Evolutionary conservation across 169 alveolate genomes (phyloP).

Genomic region (Eimeria necatrix): DNA sequence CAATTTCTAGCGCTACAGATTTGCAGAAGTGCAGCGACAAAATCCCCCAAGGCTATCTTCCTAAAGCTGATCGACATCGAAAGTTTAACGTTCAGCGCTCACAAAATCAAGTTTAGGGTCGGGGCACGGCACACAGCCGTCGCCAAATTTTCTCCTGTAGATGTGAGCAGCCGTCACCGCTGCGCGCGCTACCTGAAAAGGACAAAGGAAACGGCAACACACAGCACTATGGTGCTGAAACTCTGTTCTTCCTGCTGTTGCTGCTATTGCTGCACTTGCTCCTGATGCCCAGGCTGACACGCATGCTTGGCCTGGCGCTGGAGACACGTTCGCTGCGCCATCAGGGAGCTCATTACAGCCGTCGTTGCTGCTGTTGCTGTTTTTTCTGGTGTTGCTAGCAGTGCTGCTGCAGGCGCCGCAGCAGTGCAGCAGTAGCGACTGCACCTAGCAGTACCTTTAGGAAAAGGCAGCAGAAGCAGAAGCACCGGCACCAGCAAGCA

Average conservation of each 20-base stretch:
- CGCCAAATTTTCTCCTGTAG: constrained; percentile 87
- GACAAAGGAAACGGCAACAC: background rate
- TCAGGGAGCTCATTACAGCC: too few species aligned
- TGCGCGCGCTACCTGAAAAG: constrained; percentile 87
- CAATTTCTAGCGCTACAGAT: background rate
- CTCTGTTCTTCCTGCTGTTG: background rate
- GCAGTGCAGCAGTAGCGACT: background rate
- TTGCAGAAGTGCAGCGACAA: background rate
- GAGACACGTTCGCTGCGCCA: background rate
- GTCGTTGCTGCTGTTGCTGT: too few species aligned
- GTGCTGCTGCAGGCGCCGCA: background rate
- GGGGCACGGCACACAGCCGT: constrained; percentile 78
- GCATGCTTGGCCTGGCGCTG: background rate
- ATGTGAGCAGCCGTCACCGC: constrained; percentile 91
- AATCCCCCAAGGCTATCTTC: background rate
- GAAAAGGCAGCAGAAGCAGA: background rate
- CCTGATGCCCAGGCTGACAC: background rate
- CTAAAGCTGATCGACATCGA: background rate
- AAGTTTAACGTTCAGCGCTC: constrained; percentile 45
- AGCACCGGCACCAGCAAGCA: background rate
- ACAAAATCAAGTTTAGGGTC: constrained; percentile 89
- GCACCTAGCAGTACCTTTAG: background rate
- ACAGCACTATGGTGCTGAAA: constrained; percentile 41
- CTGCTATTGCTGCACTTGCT: background rate
- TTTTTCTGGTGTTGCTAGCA: too few species aligned